These are phyloP conservation scores for Monilinia vaccinii-corymbosi DNA, from an alignment of 2,329 filamentous ascomycete species.

Conservation along the genomic window DNA sequence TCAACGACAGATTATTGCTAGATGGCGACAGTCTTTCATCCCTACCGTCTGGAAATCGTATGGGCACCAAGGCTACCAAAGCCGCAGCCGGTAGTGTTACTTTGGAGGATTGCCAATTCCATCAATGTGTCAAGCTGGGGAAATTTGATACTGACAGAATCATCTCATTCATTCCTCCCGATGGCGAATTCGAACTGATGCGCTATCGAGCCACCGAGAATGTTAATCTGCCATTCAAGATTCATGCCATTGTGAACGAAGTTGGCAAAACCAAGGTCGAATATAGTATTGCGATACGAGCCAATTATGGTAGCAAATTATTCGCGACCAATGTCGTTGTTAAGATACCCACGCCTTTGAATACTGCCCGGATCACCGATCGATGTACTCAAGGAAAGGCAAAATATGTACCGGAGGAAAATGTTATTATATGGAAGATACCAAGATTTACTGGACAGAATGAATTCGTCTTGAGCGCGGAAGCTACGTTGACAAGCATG, in stretches of 20 bases:
- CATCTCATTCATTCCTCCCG: constrained; percentile 93
- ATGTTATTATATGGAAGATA: constrained; percentile 99
- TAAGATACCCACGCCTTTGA: constrained; percentile 88
- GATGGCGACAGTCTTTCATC: constrained; percentile 62
- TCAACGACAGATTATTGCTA: constrained; percentile 91
- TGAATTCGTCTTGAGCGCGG: constrained; percentile 89
- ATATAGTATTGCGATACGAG: constrained; percentile 94
- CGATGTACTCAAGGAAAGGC: constrained; percentile 92
- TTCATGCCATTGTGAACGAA: constrained; percentile 97
- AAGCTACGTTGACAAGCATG: constrained; percentile 90
- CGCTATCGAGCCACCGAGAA: constrained; percentile 97
- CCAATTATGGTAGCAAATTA: constrained; percentile 92
- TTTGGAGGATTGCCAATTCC: constrained; percentile 95
- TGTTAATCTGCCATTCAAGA: constrained; percentile 96
- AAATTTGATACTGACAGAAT: constrained; percentile 96
- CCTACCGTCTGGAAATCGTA: constrained; percentile 64
- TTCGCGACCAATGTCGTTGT: constrained; percentile 96
- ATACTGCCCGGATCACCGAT: constrained; percentile 89
- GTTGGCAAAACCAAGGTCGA: constrained; percentile 95
- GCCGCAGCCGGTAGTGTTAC: constrained; percentile 93
- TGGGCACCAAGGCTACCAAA: constrained; percentile 82
- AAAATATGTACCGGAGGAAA: constrained; percentile 96
- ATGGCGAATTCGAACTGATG: constrained; percentile 98
- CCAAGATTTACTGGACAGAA: constrained; percentile 96
- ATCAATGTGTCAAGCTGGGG: constrained; percentile 95